Percentiles rank a stretch among this genome's conserved stretches.
These are phyloP conservation scores for Ophiosphaerella korrae DNA, from an alignment of 2,329 filamentous ascomycete species.

Conservation along the genomic window DNA sequence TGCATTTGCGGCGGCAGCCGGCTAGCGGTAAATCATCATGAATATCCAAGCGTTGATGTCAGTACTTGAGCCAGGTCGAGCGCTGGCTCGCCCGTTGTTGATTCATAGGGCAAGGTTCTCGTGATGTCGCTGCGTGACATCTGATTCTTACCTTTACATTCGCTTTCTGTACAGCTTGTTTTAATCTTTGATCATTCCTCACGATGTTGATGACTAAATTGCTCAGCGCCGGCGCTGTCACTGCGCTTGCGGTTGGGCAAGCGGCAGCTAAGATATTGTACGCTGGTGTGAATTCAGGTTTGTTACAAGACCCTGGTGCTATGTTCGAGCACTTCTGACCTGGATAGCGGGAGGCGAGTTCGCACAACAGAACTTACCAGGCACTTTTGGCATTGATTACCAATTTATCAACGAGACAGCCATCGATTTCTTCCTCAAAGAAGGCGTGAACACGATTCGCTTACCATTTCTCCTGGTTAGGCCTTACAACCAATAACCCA, in stretches of 20 bases:
- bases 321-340: constrained; percentile 1
- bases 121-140: background rate
- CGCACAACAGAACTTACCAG: constrained; percentile 48
- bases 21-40: background rate
- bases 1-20: background rate
- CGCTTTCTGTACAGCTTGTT: background rate
- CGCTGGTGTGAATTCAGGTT: constrained; percentile 30
- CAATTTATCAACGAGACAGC: constrained; percentile 55
- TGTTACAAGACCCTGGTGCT: background rate
- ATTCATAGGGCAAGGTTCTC: background rate
- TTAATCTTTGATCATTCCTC: background rate
- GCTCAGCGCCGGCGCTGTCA: constrained; percentile 15
- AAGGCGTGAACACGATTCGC: constrained; percentile 48
- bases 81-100: background rate
- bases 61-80: constrained; percentile 1
- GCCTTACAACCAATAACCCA: background rate
- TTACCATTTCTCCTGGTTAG: constrained; percentile 52
- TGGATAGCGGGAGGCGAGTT: constrained; percentile 27
- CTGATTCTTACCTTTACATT: constrained; percentile 2
- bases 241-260: constrained; percentile 10
- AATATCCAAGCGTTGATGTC: background rate
- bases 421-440: constrained; percentile 25
- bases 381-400: constrained; percentile 57
- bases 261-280: constrained; percentile 23
- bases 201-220: constrained; percentile 3